These are phyloP conservation scores for Candida glucosophila DNA, from an alignment of 1,139 yeast genomes.

Conservation along the genomic window DNA sequence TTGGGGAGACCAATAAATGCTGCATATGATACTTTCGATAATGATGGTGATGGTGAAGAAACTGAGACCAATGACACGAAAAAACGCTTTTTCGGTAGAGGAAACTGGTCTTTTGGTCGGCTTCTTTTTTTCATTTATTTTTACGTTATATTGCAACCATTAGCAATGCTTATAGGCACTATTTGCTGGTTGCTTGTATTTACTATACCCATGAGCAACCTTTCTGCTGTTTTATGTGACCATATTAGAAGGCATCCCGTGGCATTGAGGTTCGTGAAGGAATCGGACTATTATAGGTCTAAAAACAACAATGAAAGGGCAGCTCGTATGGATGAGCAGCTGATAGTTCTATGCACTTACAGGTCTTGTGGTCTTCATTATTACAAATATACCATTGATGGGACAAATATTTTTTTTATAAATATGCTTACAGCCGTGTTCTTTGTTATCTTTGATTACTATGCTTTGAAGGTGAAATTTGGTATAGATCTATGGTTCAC, in stretches of 20 bases:
- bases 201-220: constrained; percentile 88
- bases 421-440: constrained; percentile 73
- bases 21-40: constrained; percentile 14
- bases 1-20: constrained; percentile 36
- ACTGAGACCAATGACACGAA: constrained; percentile 30
- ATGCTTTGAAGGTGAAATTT: constrained; percentile 46
- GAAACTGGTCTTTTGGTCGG: constrained; percentile 84
- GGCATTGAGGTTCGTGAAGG: constrained; percentile 65
- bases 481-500: constrained; percentile 46
- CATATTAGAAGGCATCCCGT: constrained; percentile 89
- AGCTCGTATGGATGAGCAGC: constrained; percentile 24
- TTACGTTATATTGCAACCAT: constrained; percentile 64
- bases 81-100: constrained; percentile 79
- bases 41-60: constrained; percentile 3
- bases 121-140: constrained; percentile 68
- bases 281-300: constrained; percentile 35
- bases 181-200: constrained; percentile 79
- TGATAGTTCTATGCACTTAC: constrained; percentile 69
- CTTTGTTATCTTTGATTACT: constrained; percentile 78
- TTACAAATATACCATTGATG: constrained; percentile 92
- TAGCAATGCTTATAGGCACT: constrained; percentile 45
- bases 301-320: constrained; percentile 12
- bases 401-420: constrained; percentile 88
- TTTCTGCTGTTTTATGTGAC: constrained; percentile 48
- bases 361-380: constrained; percentile 88